Evolutionary conservation across 306 rosid species (phyloP).

Genomic region (Casuarina equisetifolia): DNA sequence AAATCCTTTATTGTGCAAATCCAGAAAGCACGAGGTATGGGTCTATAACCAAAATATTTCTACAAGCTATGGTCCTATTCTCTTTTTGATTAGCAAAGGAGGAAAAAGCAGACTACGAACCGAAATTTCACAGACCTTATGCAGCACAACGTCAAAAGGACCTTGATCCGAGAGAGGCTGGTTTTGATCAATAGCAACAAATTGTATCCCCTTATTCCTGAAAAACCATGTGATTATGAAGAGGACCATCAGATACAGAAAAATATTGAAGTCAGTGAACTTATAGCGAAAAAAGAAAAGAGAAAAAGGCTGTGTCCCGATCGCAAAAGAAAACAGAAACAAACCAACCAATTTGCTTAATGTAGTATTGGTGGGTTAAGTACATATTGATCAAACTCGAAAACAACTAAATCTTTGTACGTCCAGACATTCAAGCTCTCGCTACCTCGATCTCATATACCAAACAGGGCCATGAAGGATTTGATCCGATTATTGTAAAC

Average conservation of each 20-base stretch:
- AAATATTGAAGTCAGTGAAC: neutral
- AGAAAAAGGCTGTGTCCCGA: neutral
- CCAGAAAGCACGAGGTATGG: neutral
- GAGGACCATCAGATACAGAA: neutral
- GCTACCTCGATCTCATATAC: neutral
- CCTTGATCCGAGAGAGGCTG: constrained; percentile 82
- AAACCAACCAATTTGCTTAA: too few relatives aligned
- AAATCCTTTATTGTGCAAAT: constrained; percentile 4
- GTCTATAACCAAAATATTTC: neutral
- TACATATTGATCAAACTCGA: neutral
- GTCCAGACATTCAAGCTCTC: neutral
- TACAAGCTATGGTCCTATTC: neutral
- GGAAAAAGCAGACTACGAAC: neutral
- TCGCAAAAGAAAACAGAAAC: too few relatives aligned
- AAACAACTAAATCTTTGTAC: neutral
- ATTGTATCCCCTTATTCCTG: constrained; percentile 81
- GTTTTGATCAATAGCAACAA: constrained; percentile 78
- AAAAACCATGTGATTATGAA: neutral
- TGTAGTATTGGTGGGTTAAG: too few relatives aligned
- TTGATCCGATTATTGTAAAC: too few relatives aligned
- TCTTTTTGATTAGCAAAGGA: neutral
- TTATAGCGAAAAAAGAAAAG: neutral
- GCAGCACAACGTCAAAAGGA: constrained; percentile 84
- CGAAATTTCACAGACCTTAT: constrained; percentile 51
- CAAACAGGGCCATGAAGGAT: neutral